phyloP scores from a whole-genome alignment of 2,329 filamentous ascomycete genomes.

The Cercospora brassicicola region DNA sequence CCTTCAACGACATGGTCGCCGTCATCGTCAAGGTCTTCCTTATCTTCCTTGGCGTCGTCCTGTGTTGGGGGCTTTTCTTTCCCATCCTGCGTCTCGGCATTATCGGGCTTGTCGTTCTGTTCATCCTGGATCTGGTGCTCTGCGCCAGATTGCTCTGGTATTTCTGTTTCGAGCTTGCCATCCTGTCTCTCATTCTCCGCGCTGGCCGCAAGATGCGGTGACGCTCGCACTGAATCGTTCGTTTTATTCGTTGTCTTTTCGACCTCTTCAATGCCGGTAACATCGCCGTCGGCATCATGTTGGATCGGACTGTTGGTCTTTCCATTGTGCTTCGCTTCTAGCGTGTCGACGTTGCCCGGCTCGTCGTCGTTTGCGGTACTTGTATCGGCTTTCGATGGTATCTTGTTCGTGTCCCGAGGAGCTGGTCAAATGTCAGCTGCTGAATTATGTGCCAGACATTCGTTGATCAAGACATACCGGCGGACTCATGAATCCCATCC shows the following conservation, averaged over 20 bases:
- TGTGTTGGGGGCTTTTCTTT: conserved; percentile 10
- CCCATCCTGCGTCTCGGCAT: conserved; percentile 22
- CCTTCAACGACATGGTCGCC: conserved; percentile 79
- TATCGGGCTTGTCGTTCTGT: conserved; percentile 10
- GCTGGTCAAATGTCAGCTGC: background rate
- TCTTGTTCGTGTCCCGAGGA: background rate
- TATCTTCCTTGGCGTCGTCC: conserved; percentile 30
- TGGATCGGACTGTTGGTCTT: background rate
- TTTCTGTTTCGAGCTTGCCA: background rate
- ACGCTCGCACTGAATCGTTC: background rate
- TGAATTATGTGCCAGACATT: background rate
- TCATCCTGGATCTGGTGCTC: conserved; percentile 1
- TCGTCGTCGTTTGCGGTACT: background rate
- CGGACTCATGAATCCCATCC: conserved; percentile 3
- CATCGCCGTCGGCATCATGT: background rate
- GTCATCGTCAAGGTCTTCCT: conserved; percentile 58
- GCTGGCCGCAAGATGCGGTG: background rate
- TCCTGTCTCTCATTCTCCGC: background rate
- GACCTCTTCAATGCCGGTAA: background rate
- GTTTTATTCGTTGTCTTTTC: background rate
- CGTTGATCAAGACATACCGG: conserved; percentile 9
- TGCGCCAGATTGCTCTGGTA: background rate
- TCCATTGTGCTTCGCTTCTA: background rate
- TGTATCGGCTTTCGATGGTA: conserved; percentile 1
- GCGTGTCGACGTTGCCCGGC: background rate